Evolutionary conservation across 345 rosid species (phyloP).

Genomic region (Arabidopsis arenosa): DNA sequence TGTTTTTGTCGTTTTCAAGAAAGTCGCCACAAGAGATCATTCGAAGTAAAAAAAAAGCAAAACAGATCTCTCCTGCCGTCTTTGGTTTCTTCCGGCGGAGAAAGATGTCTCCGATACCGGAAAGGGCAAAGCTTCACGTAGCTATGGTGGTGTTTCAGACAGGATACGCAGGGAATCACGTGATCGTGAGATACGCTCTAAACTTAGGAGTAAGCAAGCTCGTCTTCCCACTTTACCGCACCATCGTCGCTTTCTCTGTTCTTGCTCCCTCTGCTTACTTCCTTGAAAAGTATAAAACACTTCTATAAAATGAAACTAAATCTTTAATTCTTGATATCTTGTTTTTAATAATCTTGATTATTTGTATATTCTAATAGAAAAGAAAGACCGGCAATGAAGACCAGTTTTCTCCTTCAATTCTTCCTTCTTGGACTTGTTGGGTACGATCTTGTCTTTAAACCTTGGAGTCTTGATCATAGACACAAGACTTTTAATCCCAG

Average conservation of each 20-base stretch:
- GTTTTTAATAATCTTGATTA: neutral
- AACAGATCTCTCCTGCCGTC: constrained; percentile 29
- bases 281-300: constrained; percentile 57
- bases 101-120: constrained; percentile 44
- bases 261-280: constrained; percentile 68
- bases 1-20: constrained; percentile 34
- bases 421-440: constrained; percentile 71
- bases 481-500: neutral
- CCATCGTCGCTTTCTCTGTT: constrained; percentile 61
- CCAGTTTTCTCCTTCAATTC: constrained; percentile 55
- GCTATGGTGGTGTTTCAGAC: constrained; percentile 69
- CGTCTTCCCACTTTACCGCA: constrained; percentile 72
- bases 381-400: constrained; percentile 57
- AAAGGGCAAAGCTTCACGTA: constrained; percentile 60
- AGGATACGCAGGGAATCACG: constrained; percentile 72
- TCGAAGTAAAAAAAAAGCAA: neutral
- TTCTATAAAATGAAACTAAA: neutral
- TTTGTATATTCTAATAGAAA: constrained; percentile 46
- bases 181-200: constrained; percentile 65
- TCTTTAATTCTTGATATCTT: neutral
- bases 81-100: constrained; percentile 17
- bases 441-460: constrained; percentile 44
- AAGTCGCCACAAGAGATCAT: constrained; percentile 14
- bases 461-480: neutral
- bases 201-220: constrained; percentile 79